These are phyloP conservation scores for Aspergillus udagawae DNA, from an alignment of 2,329 filamentous ascomycete species.

Conservation along the genomic window DNA sequence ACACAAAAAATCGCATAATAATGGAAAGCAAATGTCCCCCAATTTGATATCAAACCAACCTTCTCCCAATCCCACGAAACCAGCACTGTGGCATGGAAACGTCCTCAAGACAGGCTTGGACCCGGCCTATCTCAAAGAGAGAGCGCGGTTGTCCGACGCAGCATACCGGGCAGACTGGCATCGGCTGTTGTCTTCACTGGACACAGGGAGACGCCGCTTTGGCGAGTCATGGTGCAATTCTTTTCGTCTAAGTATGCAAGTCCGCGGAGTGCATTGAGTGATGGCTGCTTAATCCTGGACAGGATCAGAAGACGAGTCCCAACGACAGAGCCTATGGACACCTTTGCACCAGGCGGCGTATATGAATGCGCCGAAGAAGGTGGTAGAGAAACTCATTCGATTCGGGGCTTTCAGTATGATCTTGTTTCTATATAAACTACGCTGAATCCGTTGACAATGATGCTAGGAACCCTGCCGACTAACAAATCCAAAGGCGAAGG, in stretches of 20 bases:
- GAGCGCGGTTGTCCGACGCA: background rate
- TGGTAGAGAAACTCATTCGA: background rate
- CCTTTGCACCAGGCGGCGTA: conserved; percentile 3
- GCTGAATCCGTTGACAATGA: background rate
- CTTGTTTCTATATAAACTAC: background rate
- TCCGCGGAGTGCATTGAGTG: background rate
- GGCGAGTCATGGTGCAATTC: background rate
- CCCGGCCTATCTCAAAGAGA: background rate
- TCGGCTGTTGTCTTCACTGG: background rate
- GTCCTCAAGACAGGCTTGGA: background rate
- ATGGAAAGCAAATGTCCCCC: background rate
- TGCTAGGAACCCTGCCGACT: background rate
- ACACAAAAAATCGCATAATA: background rate
- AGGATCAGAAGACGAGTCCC: background rate
- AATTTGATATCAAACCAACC: background rate
- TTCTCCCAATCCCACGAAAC: background rate
- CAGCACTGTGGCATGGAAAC: background rate
- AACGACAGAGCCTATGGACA: background rate
- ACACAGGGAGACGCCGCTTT: background rate
- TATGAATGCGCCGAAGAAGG: background rate
- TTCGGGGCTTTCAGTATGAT: background rate
- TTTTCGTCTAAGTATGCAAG: background rate
- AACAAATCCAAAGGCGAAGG: background rate
- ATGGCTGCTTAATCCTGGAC: background rate
- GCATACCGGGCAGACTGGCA: background rate